Percentiles rank a stretch among this genome's conserved stretches.
Conservation (phyloP, 805 yeast genomes). For the Groenewaldozyma tartarivorans region DNA sequence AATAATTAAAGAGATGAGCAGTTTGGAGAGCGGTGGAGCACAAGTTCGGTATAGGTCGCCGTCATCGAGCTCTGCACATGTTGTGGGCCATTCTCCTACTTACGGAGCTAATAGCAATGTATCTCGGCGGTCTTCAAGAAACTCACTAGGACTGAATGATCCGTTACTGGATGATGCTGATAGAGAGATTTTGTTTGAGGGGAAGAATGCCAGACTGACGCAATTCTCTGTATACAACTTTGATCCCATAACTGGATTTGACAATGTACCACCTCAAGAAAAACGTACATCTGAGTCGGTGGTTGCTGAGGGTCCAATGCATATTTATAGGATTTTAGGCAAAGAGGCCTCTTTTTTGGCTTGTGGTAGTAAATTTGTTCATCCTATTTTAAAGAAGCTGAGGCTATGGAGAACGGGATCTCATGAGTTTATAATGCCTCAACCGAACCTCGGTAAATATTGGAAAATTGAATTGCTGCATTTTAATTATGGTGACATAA, state of each 20-base stretch:
- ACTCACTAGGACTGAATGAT: too few species aligned
- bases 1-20: too few species aligned
- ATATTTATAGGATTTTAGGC: conserved; percentile 49
- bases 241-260: conserved; percentile 5
- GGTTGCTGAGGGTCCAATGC: conserved; percentile 52
- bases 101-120: too few species aligned
- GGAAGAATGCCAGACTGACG: conserved; percentile 11
- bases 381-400: conserved; percentile 62
- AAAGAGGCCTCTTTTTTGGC: conserved; percentile 51
- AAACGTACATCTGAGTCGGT: conserved; percentile 18
- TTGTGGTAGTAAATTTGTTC: conserved; percentile 54
- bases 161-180: conserved; percentile 10
- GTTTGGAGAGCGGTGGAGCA: too few species aligned
- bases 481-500: conserved; percentile 13
- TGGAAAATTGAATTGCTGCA: conserved; percentile 43
- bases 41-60: too few species aligned
- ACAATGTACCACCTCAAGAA: conserved; percentile 10
- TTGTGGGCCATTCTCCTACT: too few species aligned
- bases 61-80: too few species aligned
- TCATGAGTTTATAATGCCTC: conserved; percentile 48
- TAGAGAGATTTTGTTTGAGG: conserved; percentile 10
- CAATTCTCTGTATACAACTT: conserved; percentile 10
- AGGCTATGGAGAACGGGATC: conserved; percentile 43
- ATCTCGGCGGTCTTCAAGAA: too few species aligned
- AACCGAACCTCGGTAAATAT: conserved; percentile 66